These are phyloP conservation scores for Exobasidium rhododendri DNA, from an alignment of 1,284 basidiomycete genomes.

Conservation along the genomic window DNA sequence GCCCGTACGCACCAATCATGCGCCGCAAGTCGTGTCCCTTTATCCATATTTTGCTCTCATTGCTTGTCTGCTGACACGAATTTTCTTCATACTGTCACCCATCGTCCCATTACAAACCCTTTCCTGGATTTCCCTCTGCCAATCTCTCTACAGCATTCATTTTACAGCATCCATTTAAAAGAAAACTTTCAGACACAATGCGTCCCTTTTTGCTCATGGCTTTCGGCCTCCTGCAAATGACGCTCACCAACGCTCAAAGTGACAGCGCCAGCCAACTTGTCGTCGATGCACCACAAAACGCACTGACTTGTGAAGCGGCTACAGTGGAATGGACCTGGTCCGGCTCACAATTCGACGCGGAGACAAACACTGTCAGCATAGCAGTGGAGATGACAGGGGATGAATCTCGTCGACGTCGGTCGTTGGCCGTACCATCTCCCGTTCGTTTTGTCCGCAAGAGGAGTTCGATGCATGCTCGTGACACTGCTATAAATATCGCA, in stretches of 20 bases:
- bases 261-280: neutral
- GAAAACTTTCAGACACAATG: neutral
- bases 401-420: neutral
- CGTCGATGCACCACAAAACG: neutral
- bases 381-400: neutral
- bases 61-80: too few relatives aligned
- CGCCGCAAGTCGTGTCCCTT: too few relatives aligned
- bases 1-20: too few relatives aligned
- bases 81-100: too few relatives aligned
- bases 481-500: neutral
- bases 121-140: too few relatives aligned
- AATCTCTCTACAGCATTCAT: too few relatives aligned
- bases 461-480: neutral
- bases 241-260: neutral
- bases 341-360: neutral
- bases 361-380: neutral
- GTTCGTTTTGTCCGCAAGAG: neutral
- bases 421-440: neutral
- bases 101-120: neutral
- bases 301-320: conserved; percentile 3
- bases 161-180: too few relatives aligned
- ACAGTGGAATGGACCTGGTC: conserved; percentile 10
- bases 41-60: too few relatives aligned
- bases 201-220: neutral
- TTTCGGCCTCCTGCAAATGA: neutral